Evolutionary conservation across 1,139 yeast genomes (phyloP).

Genomic region (Hansenula lynferdii): DNA sequence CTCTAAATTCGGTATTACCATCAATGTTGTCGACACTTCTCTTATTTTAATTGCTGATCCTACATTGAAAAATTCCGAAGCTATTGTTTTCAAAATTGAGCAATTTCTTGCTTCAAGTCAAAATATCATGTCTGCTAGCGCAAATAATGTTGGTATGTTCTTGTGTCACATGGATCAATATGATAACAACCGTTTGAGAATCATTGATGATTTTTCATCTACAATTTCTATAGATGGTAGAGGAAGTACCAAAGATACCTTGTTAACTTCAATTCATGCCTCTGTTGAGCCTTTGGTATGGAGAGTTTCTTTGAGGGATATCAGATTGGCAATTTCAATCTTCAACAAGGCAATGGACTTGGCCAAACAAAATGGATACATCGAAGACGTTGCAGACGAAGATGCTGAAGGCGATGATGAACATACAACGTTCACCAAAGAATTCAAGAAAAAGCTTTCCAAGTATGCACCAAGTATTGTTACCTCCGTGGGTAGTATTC

Average conservation of each 20-base stretch:
- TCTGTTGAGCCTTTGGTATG: constrained; percentile 77
- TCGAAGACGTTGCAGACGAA: constrained; percentile 21
- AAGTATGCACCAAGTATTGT: constrained; percentile 65
- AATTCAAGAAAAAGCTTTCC: constrained; percentile 51
- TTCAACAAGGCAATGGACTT: constrained; percentile 67
- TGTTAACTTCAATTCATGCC: constrained; percentile 60
- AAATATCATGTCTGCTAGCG: constrained; percentile 56
- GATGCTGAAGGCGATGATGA: constrained; percentile 17
- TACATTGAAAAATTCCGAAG: constrained; percentile 64
- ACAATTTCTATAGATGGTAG: constrained; percentile 71
- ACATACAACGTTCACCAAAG: constrained; percentile 49
- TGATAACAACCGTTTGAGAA: constrained; percentile 56
- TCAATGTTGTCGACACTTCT: constrained; percentile 76
- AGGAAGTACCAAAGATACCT: constrained; percentile 52
- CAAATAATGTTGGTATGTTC: constrained; percentile 83
- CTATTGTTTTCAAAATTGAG: constrained; percentile 84
- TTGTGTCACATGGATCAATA: constrained; percentile 69
- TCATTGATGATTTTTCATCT: constrained; percentile 86
- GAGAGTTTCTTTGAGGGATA: constrained; percentile 83
- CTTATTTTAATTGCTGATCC: constrained; percentile 81
- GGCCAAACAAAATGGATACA: constrained; percentile 20
- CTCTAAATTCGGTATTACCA: constrained; percentile 44
- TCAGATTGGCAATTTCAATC: constrained; percentile 70
- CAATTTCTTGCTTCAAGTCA: constrained; percentile 73
- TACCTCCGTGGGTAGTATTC: constrained; percentile 34